Evolutionary conservation across 2,329 filamentous ascomycete genomes (phyloP), one percentile per base, ranked within the genome.

Genomic region (Drechslerella dactyloides): DNA sequence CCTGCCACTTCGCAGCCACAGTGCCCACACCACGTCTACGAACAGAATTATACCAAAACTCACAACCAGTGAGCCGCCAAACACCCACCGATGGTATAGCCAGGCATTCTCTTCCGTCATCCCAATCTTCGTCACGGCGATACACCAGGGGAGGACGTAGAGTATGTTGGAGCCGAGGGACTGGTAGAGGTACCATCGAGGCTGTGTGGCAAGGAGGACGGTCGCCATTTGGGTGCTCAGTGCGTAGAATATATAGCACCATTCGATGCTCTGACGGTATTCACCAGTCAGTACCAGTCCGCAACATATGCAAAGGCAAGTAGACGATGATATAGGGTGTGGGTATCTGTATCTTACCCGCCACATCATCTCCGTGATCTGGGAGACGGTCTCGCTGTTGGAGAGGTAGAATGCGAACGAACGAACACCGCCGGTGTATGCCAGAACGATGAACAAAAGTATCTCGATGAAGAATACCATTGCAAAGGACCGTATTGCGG

Each of bases 161-260:
- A 88, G 77, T 0, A 91, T 53, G 75, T 90, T 91, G 5, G 87
- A 89, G 0, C 80, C 83, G 0, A 91, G 79, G 2, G 85, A 87
- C 77, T 90, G 88, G 66, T 84, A 86, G 0, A 90, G 80, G 76
- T 90, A 91, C 87, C 86, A 90, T 1, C 80, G 80, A 0, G 88
- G 87, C 0, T 83, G 79, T 0, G 87, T 89, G 0, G 88, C 85
- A 0, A 90, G 81, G 0, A 91, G 78, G 0, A 91, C 80, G 0
- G 86, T 84, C 0, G 87, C 86, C 0, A 91, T 79, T 75, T 90
- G 87, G 0, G 85, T 89, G 0, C 85, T 86, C 17, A 85, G 78
- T 0, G 86, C 88, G 70, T 89, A 90, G 76, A 89, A 85, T 27
- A 90, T 83, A 76, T 90, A 90, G 76, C 87, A 90, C 84, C 84